Conservation (phyloP, 2,329 filamentous ascomycete genomes). For the Penicillium sp. region DNA sequence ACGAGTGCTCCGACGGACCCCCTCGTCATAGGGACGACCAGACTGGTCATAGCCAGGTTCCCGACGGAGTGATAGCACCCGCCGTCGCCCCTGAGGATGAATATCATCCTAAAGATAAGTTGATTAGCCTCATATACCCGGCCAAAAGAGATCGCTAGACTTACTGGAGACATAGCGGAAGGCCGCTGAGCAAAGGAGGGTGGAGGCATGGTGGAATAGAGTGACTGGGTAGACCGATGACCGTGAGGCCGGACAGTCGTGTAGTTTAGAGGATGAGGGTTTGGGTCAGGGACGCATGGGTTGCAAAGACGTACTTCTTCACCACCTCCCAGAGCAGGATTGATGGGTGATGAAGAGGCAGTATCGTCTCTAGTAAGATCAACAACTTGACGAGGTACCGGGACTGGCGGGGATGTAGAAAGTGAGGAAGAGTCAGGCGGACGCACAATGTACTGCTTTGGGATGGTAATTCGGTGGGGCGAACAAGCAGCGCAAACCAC, state of each 20-base stretch:
- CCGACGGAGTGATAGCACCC: conserved; percentile 17
- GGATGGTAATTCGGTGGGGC: conserved; percentile 90
- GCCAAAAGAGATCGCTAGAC: background rate
- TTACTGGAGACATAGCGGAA: background rate
- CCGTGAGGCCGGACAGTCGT: conserved; percentile 20
- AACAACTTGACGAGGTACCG: conserved; percentile 37
- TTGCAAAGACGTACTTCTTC: conserved; percentile 67
- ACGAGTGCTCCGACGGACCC: background rate
- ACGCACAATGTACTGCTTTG: conserved; percentile 84
- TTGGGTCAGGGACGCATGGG: conserved; percentile 66
- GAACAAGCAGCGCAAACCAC: conserved; percentile 89
- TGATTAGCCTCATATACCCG: background rate
- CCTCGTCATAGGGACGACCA: background rate
- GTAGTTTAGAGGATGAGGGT: conserved; percentile 48
- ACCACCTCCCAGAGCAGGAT: conserved; percentile 56
- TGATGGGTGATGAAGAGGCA: conserved; percentile 28
- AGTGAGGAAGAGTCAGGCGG: conserved; percentile 53
- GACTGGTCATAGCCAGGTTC: conserved; percentile 1
- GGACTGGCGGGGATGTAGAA: conserved; percentile 41
- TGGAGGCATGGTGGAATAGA: conserved; percentile 16
- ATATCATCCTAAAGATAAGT: conserved; percentile 1
- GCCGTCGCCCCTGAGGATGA: conserved; percentile 19
- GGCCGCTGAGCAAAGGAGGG: background rate
- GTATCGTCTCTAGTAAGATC: conserved; percentile 44
- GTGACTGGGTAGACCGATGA: conserved; percentile 19